Evolutionary conservation across 306 rosid genomes (phyloP).

Genomic region (Quercus variabilis): DNA sequence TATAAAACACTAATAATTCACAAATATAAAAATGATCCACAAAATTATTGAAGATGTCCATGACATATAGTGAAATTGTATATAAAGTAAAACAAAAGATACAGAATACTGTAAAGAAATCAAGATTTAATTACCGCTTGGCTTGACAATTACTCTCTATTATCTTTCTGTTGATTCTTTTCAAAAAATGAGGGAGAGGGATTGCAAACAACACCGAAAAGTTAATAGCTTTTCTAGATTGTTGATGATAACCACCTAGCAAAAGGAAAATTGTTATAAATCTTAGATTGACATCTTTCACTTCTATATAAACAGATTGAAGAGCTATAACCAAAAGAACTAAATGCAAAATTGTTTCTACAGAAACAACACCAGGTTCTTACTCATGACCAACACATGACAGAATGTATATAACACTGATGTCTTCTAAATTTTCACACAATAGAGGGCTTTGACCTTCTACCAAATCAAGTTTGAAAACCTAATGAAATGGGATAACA

Average conservation of each 20-base stretch:
- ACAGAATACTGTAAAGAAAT: neutral
- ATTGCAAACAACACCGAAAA: neutral
- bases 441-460: neutral
- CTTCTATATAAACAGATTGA: neutral
- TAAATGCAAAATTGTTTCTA: neutral
- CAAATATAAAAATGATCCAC: neutral
- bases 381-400: too few relatives aligned
- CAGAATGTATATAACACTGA: too few relatives aligned
- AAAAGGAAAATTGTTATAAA: neutral
- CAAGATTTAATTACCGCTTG: constrained; percentile 10
- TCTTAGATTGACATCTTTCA: neutral
- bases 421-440: neutral
- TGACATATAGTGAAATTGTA: neutral
- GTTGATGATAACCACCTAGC: constrained; percentile 20
- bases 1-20: neutral
- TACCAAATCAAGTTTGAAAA: neutral
- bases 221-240: constrained; percentile 5
- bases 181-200: constrained; percentile 3
- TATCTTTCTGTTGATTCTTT: constrained; percentile 3
- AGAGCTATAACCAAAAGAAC: neutral
- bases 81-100: neutral
- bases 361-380: too few relatives aligned
- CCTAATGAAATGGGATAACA: neutral
- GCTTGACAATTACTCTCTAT: constrained; percentile 4
- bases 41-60: neutral